phyloP scores from a whole-genome alignment of 2,329 filamentous ascomycete genomes.

The Sarocladium kiliense region DNA sequence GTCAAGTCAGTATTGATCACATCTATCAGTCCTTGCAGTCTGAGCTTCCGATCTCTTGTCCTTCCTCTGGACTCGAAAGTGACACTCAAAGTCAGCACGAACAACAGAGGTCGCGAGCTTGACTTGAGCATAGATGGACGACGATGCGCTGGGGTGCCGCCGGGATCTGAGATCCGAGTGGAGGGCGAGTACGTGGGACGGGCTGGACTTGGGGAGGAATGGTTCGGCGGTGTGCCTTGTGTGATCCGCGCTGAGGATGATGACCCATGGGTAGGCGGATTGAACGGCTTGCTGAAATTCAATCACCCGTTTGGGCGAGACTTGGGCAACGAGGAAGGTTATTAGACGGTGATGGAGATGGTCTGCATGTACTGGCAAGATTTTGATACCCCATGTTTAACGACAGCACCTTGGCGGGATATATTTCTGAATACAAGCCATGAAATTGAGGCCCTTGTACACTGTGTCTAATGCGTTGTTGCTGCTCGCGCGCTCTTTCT shows the following conservation, averaged over 20 bases:
- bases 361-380: background rate
- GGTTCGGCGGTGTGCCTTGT: slow-evolving; percentile 82
- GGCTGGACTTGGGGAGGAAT: slow-evolving; percentile 36
- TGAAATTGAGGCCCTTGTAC: too few relatives aligned
- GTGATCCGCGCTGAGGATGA: slow-evolving; percentile 75
- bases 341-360: background rate
- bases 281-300: slow-evolving; percentile 93
- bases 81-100: slow-evolving; percentile 73
- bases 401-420: too few relatives aligned
- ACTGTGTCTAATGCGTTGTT: too few relatives aligned
- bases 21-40: slow-evolving; percentile 85
- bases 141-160: slow-evolving; percentile 56
- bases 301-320: slow-evolving; percentile 84
- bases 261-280: slow-evolving; percentile 92
- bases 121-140: slow-evolving; percentile 78
- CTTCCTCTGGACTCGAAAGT: slow-evolving; percentile 83
- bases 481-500: too few relatives aligned
- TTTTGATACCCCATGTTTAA: too few relatives aligned
- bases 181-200: slow-evolving; percentile 72
- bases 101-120: slow-evolving; percentile 70
- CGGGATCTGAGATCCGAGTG: slow-evolving; percentile 84
- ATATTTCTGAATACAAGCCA: too few relatives aligned
- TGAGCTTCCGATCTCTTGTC: slow-evolving; percentile 88
- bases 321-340: slow-evolving; percentile 12
- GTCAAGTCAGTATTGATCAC: slow-evolving; percentile 86